These are phyloP conservation scores for Leccinum pellstonianum DNA, from an alignment of 768 basidiomycete species.

Conservation along the genomic window DNA sequence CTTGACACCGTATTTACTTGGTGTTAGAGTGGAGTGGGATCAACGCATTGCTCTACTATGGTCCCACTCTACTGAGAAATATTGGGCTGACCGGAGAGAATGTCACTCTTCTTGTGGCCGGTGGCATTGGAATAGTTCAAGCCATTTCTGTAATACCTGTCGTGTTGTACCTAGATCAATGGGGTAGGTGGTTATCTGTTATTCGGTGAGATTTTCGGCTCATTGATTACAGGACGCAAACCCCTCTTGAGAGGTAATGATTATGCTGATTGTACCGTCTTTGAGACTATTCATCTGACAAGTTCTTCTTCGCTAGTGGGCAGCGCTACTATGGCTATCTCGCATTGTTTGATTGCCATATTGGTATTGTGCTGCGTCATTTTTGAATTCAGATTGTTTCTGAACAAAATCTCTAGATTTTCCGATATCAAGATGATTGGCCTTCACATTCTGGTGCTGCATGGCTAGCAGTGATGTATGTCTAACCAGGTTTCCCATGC, in stretches of 20 bases:
- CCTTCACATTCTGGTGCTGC: conserved; percentile 52
- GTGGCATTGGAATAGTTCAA: conserved; percentile 78
- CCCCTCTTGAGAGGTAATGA: conserved; percentile 54
- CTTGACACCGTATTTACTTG: background rate
- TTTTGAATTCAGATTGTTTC: background rate
- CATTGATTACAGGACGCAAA: conserved; percentile 49
- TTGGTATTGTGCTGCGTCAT: conserved; percentile 42
- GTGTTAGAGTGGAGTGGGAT: conserved; percentile 81
- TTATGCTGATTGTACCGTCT: background rate
- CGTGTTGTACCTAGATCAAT: conserved; percentile 65
- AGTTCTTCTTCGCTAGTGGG: conserved; percentile 39
- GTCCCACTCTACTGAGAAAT: conserved; percentile 64
- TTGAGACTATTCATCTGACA: background rate
- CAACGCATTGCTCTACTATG: conserved; percentile 81
- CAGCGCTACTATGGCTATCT: conserved; percentile 57
- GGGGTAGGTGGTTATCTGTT: conserved; percentile 41
- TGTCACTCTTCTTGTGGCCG: conserved; percentile 64
- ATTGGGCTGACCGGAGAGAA: conserved; percentile 63
- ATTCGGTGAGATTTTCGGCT: background rate
- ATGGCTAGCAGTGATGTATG: conserved; percentile 69
- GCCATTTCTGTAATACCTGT: conserved; percentile 74
- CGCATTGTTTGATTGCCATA: conserved; percentile 64
- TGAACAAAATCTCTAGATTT: conserved; percentile 37
- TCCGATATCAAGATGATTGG: conserved; percentile 57
- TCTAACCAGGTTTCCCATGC: conserved; percentile 4